Conservation (phyloP, 768 basidiomycete species). For the Clitopilus hobsonii region DNA sequence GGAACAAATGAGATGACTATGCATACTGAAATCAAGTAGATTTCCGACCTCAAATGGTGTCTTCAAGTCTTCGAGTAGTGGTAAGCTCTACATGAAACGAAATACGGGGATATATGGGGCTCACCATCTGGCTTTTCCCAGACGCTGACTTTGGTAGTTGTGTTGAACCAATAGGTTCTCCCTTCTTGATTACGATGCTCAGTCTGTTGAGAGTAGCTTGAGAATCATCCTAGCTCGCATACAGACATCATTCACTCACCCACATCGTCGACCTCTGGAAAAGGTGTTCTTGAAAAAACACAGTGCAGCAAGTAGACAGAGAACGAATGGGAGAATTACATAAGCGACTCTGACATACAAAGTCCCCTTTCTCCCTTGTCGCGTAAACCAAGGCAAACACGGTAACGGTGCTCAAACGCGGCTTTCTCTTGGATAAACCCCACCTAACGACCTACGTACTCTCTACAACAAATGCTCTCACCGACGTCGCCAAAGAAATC, state of each 20-base stretch:
- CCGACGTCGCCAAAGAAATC: not conserved
- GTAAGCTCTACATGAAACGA: conserved; percentile 2
- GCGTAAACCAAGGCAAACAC: not conserved
- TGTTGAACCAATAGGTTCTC: conserved; percentile 98
- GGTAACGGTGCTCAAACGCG: too few species aligned
- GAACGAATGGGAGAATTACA: not conserved
- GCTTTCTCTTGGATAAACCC: too few species aligned
- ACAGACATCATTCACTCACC: not conserved
- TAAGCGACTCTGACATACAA: not conserved
- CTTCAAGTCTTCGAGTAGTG: conserved; percentile 61
- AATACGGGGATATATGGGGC: conserved; percentile 15
- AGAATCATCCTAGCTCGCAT: not conserved
- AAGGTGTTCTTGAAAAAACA: too few species aligned
- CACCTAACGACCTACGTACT: too few species aligned
- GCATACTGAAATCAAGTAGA: conserved; percentile 5
- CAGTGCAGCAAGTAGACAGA: not conserved
- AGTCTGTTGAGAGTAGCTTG: conserved; percentile 44
- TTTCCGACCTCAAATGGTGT: conserved; percentile 79
- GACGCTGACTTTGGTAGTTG: conserved; percentile 81
- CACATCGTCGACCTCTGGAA: conserved; percentile 1
- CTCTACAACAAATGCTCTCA: not conserved
- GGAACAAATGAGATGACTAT: conserved; percentile 10
- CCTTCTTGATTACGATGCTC: conserved; percentile 95
- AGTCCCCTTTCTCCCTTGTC: not conserved
- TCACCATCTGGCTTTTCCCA: conserved; percentile 98